These are phyloP conservation scores for Porpolomopsis calyptriformis DNA, from an alignment of 768 basidiomycete species.

Conservation along the genomic window DNA sequence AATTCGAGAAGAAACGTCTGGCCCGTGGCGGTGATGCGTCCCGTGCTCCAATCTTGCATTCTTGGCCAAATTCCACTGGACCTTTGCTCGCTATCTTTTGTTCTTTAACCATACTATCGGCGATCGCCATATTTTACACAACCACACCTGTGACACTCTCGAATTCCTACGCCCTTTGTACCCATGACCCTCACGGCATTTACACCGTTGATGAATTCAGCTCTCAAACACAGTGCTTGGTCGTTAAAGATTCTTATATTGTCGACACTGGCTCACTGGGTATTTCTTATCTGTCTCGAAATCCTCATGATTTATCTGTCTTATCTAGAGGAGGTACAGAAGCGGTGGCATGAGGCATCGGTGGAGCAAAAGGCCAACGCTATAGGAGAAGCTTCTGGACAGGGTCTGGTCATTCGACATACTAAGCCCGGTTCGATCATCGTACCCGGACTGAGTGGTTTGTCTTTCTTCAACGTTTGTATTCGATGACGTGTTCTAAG, in stretches of 20 bases:
- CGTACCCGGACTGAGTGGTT: constrained; percentile 65
- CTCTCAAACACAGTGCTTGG: constrained; percentile 50
- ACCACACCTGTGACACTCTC: background rate
- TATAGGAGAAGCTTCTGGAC: constrained; percentile 6
- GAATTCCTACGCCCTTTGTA: constrained; percentile 50
- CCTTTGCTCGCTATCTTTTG: constrained; percentile 7
- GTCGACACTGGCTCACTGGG: constrained; percentile 45
- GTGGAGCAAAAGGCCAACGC: background rate
- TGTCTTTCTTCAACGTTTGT: constrained; percentile 15
- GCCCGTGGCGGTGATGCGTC: background rate
- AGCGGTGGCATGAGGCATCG: constrained; percentile 24
- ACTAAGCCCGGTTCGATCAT: constrained; percentile 48
- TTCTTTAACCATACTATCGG: constrained; percentile 10
- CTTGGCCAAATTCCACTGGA: background rate
- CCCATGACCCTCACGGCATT: constrained; percentile 37
- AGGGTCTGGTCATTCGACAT: constrained; percentile 33
- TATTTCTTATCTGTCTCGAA: constrained; percentile 15
- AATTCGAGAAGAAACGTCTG: constrained; percentile 1
- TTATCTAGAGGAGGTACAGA: constrained; percentile 29
- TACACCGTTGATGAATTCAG: constrained; percentile 57
- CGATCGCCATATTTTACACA: background rate
- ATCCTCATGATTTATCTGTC: background rate
- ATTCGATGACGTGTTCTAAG: constrained; percentile 6
- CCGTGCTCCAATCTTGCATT: background rate
- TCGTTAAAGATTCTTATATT: constrained; percentile 42